Base-by-base conservation (phyloP, 805 yeast genomes). In the Pichia manshurica region DNA sequence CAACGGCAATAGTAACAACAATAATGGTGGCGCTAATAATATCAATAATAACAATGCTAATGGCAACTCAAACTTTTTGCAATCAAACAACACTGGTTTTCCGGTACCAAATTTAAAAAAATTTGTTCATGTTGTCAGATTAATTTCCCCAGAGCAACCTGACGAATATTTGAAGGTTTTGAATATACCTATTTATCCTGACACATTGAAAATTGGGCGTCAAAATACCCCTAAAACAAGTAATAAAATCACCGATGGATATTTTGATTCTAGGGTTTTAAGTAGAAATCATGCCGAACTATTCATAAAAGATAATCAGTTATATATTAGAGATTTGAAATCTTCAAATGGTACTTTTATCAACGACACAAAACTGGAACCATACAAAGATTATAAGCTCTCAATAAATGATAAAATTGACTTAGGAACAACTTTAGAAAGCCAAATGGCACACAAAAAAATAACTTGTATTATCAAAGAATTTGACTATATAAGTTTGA, bases 331-430 rank as follows among this genome's bases (percentile, higher is more conserved):
- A 55, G 99, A 93, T 67, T 75, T 89, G 59, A 88, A 89, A 48
- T 84, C 95, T 2, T 85, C 96, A 21, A 93, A 93, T 65, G 99
- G 99, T 9, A 91, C 99, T 0, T 95, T 84, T 63, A 78, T 93
- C 42, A 93, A 93, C 63, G 87, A 82, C 31, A 72, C 68, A 37
- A 81, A 89, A 52, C 73, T 93, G 10, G 76, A 78, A 36, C 68
- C 74, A 15, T 87, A 81, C 35, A 74, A 73, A 45, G 84, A 79
- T 39, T 78, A 77, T 19, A 87, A 82, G 55, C 66, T 93, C 43
- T 74, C 80, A 47, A 72, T 81, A n/a, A 90, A 87, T 22, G 99
- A 93, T 65, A 72, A 78, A n/a, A 74, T 93, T n/a, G 95, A 91
- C 58, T 69, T 93, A 46, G 99, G 99, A 1, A 88, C 95, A 44